Conservation (phyloP, 179 eudicot species). For the Heliamphora pulchella region DNA sequence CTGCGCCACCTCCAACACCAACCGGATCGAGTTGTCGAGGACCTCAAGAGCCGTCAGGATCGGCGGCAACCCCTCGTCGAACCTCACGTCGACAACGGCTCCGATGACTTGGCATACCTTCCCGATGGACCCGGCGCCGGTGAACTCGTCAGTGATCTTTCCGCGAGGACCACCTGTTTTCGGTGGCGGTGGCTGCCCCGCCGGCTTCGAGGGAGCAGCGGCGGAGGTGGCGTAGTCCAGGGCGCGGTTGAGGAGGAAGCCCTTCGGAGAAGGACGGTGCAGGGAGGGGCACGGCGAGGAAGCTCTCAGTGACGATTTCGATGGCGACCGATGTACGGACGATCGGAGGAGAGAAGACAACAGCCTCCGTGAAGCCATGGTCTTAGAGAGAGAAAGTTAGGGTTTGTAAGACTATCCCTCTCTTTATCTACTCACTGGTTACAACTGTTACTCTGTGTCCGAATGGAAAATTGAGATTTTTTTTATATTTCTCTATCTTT, state of each 20-base stretch:
- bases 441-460: too few relatives aligned
- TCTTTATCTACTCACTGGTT: too few relatives aligned
- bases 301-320: slow-evolving; percentile 29
- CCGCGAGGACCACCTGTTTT: slow-evolving; percentile 24
- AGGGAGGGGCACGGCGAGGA: slow-evolving; percentile 20
- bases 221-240: slow-evolving; percentile 44
- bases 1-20: slow-evolving; percentile 89
- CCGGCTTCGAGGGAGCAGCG: slow-evolving; percentile 20
- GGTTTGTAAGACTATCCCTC: background rate
- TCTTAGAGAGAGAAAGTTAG: background rate
- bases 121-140: slow-evolving; percentile 82
- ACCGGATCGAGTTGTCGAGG: slow-evolving; percentile 62
- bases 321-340: slow-evolving; percentile 40
- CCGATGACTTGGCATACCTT: slow-evolving; percentile 96
- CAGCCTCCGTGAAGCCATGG: slow-evolving; percentile 72
- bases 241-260: slow-evolving; percentile 59
- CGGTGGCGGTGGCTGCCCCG: slow-evolving; percentile 20
- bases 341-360: slow-evolving; percentile 71
- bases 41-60: slow-evolving; percentile 92
- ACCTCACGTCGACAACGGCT: slow-evolving; percentile 84
- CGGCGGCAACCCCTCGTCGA: slow-evolving; percentile 76
- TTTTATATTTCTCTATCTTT: too few relatives aligned
- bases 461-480: too few relatives aligned
- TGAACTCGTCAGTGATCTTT: slow-evolving; percentile 82
- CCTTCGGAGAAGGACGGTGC: slow-evolving; percentile 40